Evolutionary conservation across 192 early-diverging fungal genomes (phyloP).

Genomic region (Chytriomyces sp.): DNA sequence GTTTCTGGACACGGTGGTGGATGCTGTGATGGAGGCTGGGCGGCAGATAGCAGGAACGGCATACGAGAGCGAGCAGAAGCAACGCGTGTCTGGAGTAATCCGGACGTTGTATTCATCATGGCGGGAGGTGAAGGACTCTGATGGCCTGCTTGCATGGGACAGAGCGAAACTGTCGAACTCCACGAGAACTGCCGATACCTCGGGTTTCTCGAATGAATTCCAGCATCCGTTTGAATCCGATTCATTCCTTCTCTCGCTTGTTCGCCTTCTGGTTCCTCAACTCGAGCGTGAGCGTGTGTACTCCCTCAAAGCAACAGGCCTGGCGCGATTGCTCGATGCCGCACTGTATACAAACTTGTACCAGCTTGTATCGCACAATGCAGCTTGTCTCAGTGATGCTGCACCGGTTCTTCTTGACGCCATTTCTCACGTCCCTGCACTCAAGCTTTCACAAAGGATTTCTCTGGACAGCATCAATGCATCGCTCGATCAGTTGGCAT

Average conservation of each 20-base stretch:
- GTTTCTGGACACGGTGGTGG: too few relatives aligned
- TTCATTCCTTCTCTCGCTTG: not conserved
- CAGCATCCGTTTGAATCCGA: too few relatives aligned
- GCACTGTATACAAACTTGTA: not conserved
- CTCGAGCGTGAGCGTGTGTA: conserved; percentile 30
- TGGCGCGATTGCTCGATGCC: conserved; percentile 3
- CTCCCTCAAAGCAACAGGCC: not conserved
- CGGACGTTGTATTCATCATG: not conserved
- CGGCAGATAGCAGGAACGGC: too few relatives aligned
- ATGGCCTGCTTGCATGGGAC: too few relatives aligned
- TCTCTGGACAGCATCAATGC: not conserved
- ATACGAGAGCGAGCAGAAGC: too few relatives aligned
- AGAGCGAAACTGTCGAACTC: too few relatives aligned
- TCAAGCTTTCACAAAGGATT: not conserved
- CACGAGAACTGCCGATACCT: too few relatives aligned
- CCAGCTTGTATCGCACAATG: not conserved
- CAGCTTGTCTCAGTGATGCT: not conserved
- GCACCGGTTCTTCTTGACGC: not conserved
- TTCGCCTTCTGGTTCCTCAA: conserved; percentile 15
- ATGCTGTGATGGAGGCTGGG: too few relatives aligned
- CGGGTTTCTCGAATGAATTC: too few relatives aligned
- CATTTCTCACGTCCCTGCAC: not conserved
- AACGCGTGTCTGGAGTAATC: not conserved
- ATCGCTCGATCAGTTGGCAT: conserved; percentile 8
- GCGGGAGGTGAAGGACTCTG: too few relatives aligned